Evolutionary conservation across 1,284 basidiomycete species (phyloP), one percentile per base, ranked within the genome.

Genomic region (Boletus mariae): DNA sequence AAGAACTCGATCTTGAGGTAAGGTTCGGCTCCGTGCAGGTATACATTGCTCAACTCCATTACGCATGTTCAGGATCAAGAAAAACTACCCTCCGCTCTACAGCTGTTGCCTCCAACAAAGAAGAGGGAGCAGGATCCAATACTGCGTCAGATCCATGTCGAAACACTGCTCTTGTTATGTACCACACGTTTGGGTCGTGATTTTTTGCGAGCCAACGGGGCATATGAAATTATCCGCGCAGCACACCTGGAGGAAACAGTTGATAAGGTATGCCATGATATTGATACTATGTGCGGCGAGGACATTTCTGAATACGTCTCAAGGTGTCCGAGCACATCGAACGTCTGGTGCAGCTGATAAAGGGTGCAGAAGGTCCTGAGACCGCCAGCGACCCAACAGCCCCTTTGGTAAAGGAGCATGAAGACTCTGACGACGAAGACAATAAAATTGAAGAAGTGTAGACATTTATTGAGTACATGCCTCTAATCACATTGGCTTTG

Each of bases 1-100:
- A 98, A 69, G 96, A 98, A 69, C 86, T 92, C 57, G 92, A 96
- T 56, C 77, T 94, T 2, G 94, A 96, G 60, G 91, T 90, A 59
- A 54, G 74, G 61, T 37, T 35, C 32, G 45, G 23, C 32, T 7
- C 26, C 45, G 8, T 17, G 5, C 31, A 7, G 2, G 28, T 5
- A 7, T 17, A 52, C 34, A 20, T 35, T 37, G 0, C 31, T 12
- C n/a, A 5, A 17, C 35, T 47, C 57, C 37, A 61, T 47, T 20
- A 23, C 11, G 4, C 10, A 17, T 42, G 34, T 45, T 29, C 69
- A 96, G 87, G 92, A 94, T 53, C 91, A 95, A 75, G 96, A 98
- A 63, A 83, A 84, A 46, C 78, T 99, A 1, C 94, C 90, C 0
- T 75, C 84, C 17, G 83, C 87, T 1, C 79, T 98, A 23, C 97